Evolutionary conservation across 1,284 basidiomycete species (phyloP), one percentile per base, ranked within the genome.

Genomic region (Bjerkandera adusta): DNA sequence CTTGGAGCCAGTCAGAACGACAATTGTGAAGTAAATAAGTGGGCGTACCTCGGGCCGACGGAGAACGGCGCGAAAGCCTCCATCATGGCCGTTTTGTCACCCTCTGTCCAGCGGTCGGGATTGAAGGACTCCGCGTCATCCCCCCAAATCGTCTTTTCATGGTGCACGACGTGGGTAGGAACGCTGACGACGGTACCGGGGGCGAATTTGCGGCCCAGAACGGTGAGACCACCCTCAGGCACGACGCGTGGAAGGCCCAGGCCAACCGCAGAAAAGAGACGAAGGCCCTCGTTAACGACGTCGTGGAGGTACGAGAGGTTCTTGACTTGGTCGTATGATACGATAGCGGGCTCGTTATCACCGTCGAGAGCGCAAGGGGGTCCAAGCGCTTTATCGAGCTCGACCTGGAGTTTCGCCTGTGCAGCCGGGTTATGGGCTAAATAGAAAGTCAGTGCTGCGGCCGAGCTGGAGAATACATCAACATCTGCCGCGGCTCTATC

Each of bases 211-310:
- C 22, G 11, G n/a, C 48, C 38, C 6, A 35, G 26, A 7, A 50
- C 27, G 3, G 38, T 36, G 15, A 50, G 24, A 5, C 83, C 84
- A 32, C 78, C 83, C 40, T 77, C 72, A 2, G 86, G 83, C 15
- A 80, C 79, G 42, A 85, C 57, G 36, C 89, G 81, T 11, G 88
- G 83, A 13, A 94, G 25, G 13, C 48, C 48, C 29, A 49, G 15
- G 18, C 36, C 22, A 36, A 18, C 25, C 15, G 37, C 36, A 11
- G 43, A 46, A 22, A 41, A 33, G 5, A 45, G 21, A 12, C 43
- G 43, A 30, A 42, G 43, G 24, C 48, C 48, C 30, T 45, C 43
- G 30, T 46, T 46, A 37, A 50, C 46, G 30, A 36, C 37, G 22
- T 50, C 42, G 18, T 45, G 42, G 24, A 50, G 43, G 21, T 41